A percentile compares a stretch with the other conserved stretches of the same genome.
Conservation (phyloP, 768 basidiomycete genomes). For the Rhodotorula graminis region DNA sequence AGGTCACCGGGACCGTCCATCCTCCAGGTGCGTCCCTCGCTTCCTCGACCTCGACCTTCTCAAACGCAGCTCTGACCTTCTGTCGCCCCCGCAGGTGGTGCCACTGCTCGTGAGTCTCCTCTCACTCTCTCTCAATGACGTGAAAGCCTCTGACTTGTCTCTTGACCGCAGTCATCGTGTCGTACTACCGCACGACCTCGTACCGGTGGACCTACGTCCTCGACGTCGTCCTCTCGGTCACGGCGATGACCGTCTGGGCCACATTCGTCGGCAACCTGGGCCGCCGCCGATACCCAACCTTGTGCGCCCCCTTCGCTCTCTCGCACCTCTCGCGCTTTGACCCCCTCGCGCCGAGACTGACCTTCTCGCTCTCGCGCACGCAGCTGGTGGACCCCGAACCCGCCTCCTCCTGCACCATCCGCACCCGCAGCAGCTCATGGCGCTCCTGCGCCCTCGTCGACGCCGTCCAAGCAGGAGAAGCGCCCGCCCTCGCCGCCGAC, state of each 20-base stretch:
- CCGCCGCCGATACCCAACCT: constrained; percentile 11
- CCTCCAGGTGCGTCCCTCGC: constrained; percentile 17
- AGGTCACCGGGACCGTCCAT: constrained; percentile 31
- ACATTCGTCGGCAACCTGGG: constrained; percentile 29
- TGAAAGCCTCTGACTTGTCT: neutral
- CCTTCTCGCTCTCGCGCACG: neutral
- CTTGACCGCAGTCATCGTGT: constrained; percentile 18
- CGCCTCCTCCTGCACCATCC: neutral
- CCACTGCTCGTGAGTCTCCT: constrained; percentile 8
- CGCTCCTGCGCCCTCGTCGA: neutral
- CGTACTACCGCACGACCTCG: constrained; percentile 3
- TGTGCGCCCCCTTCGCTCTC: neutral
- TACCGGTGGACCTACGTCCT: constrained; percentile 23
- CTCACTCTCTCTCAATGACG: too few relatives aligned
- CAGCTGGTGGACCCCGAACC: constrained; percentile 4
- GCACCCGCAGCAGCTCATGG: neutral
- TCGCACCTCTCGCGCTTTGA: too few relatives aligned
- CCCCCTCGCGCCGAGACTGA: too few relatives aligned
- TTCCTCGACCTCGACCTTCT: too few relatives aligned
- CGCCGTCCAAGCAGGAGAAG: neutral
- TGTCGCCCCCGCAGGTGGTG: neutral
- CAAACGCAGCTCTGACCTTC: neutral
- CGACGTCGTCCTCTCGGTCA: constrained; percentile 24
- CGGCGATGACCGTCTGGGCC: constrained; percentile 20
- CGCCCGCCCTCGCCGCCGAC: neutral